phyloP scores from a whole-genome alignment of 2,329 filamentous ascomycete species.

The Sporothrix euskadiensis region DNA sequence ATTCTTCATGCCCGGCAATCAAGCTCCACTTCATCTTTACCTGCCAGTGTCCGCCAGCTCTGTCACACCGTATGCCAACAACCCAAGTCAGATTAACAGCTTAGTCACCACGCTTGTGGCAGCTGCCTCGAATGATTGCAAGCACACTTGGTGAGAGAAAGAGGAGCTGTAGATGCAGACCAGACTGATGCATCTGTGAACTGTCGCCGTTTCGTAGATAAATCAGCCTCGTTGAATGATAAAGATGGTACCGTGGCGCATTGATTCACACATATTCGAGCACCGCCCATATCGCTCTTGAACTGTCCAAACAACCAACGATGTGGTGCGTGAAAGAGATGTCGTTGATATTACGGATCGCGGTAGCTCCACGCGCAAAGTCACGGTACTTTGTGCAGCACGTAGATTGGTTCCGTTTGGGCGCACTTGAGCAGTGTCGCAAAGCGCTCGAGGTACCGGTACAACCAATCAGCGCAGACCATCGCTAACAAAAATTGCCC shows the following conservation, averaged over 20 bases:
- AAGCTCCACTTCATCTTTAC: neutral
- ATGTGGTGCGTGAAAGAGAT: neutral
- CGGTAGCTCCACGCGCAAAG: slow-evolving; percentile 13
- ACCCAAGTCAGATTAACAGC: neutral
- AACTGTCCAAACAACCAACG: neutral
- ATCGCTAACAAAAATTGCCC: neutral
- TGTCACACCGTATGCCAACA: neutral
- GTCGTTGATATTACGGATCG: slow-evolving; percentile 9
- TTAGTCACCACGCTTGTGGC: neutral
- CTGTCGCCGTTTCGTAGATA: neutral
- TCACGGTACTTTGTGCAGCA: slow-evolving; percentile 20
- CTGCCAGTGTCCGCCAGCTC: neutral
- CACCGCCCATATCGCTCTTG: neutral
- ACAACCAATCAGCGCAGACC: neutral
- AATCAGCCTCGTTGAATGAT: neutral
- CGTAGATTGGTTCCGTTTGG: slow-evolving; percentile 16
- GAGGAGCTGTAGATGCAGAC: neutral
- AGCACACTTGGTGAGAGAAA: neutral
- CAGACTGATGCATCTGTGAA: neutral
- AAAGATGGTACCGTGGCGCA: neutral
- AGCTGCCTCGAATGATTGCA: neutral
- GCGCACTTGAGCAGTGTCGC: neutral
- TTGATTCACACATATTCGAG: neutral
- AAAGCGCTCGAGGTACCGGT: slow-evolving; percentile 18
- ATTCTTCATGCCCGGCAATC: neutral